phyloP scores from a whole-genome alignment of 148 eudicot species.

The Fagopyrum tataricum region DNA sequence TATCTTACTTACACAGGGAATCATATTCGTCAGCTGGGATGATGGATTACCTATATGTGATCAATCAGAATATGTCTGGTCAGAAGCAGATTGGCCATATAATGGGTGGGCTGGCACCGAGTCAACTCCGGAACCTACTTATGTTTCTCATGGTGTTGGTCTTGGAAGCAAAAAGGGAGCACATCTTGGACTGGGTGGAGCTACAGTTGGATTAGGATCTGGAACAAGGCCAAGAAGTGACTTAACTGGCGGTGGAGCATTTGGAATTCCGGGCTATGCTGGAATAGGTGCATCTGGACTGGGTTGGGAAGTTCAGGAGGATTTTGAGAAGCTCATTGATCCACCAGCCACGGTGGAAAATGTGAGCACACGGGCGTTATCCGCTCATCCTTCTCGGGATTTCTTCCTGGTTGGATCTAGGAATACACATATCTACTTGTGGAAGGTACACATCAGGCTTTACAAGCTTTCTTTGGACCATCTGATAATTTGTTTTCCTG shows the following conservation, averaged over 20 bases:
- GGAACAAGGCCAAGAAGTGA: conserved; percentile 46
- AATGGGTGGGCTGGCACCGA: conserved; percentile 87
- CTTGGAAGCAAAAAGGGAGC: conserved; percentile 54
- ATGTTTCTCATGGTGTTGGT: conserved; percentile 78
- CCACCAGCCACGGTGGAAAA: conserved; percentile 78
- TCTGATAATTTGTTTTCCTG: background rate
- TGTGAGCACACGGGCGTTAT: conserved; percentile 62
- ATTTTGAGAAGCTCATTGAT: conserved; percentile 68
- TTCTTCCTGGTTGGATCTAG: conserved; percentile 89
- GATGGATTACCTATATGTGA: conserved; percentile 36
- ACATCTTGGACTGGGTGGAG: conserved; percentile 85
- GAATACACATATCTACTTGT: conserved; percentile 79
- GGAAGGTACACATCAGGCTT: conserved; percentile 64
- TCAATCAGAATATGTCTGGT: conserved; percentile 65
- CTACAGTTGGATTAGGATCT: conserved; percentile 52
- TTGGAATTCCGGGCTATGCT: conserved; percentile 71
- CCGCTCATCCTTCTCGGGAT: conserved; percentile 91
- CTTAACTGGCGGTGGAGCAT: conserved; percentile 54
- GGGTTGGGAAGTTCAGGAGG: conserved; percentile 86
- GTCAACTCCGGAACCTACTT: conserved; percentile 72
- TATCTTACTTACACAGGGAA: conserved; percentile 44
- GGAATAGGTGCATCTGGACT: conserved; percentile 64
- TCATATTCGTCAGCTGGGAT: conserved; percentile 72
- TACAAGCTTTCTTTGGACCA: background rate
- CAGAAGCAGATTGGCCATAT: conserved; percentile 86